A percentile compares a stretch with the other conserved stretches of the same genome.
Evolutionary conservation across 2,329 filamentous ascomycete species (phyloP).

Genomic region (Fusarium burgessii): DNA sequence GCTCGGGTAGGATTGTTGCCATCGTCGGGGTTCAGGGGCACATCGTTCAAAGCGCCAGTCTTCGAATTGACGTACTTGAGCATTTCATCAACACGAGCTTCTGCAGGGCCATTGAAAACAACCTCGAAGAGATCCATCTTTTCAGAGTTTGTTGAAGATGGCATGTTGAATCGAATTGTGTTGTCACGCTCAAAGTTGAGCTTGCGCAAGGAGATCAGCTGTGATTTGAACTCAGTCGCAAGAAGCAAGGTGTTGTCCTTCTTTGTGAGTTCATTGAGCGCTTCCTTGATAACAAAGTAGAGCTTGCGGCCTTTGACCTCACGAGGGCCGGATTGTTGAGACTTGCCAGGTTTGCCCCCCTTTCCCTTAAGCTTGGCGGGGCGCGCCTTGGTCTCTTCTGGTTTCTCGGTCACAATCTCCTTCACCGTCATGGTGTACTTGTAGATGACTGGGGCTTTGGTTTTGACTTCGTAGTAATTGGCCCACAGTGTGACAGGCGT

Average conservation of each 20-base stretch:
- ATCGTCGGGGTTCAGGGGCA: background rate
- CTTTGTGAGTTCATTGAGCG: constrained; percentile 52
- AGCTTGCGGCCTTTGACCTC: constrained; percentile 60
- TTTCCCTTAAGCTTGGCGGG: constrained; percentile 24
- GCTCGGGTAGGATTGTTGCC: constrained; percentile 22
- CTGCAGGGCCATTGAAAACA: constrained; percentile 55
- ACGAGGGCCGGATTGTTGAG: constrained; percentile 24
- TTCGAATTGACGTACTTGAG: constrained; percentile 60
- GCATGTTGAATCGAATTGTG: constrained; percentile 53
- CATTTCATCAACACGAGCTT: constrained; percentile 56
- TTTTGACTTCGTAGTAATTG: constrained; percentile 64
- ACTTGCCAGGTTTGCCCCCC: constrained; percentile 19
- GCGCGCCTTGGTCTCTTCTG: constrained; percentile 12
- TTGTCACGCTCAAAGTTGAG: constrained; percentile 51
- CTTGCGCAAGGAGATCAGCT: constrained; percentile 56
- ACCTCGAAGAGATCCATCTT: constrained; percentile 55
- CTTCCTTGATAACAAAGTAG: constrained; percentile 55
- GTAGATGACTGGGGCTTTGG: constrained; percentile 54
- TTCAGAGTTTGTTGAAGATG: constrained; percentile 47
- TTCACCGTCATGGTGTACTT: constrained; percentile 60
- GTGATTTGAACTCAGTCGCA: constrained; percentile 65
- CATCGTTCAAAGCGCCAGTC: constrained; percentile 53
- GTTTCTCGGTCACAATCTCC: constrained; percentile 34
- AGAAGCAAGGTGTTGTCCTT: constrained; percentile 48
- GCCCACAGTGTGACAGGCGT: constrained; percentile 61